These are phyloP conservation scores for Tarenaya hassleriana DNA, from an alignment of 345 rosid species.

Conservation along the genomic window DNA sequence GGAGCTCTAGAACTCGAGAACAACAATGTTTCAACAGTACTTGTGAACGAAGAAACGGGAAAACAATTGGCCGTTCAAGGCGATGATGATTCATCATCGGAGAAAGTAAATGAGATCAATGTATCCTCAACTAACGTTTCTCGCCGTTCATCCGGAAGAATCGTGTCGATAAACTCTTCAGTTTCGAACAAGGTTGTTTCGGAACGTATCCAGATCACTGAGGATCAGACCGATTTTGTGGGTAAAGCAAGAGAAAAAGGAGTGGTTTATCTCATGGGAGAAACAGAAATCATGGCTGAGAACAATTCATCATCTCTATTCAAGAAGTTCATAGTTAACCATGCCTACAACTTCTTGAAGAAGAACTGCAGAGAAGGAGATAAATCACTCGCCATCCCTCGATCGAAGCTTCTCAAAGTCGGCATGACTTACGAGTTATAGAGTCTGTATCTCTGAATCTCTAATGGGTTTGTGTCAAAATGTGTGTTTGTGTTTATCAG, in stretches of 20 bases:
- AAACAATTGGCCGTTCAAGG: no score
- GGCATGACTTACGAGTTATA: no score
- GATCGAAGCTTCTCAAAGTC: no score
- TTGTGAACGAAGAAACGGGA: conserved; percentile 33
- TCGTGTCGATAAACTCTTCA: conserved; percentile 24
- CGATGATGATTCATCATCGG: no score
- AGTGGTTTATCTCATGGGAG: conserved; percentile 51
- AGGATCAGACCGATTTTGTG: conserved; percentile 50
- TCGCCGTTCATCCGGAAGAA: conserved; percentile 38
- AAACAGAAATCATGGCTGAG: no score
- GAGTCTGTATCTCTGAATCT: no score
- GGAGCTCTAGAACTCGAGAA: conserved; percentile 17
- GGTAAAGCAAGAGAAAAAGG: conserved; percentile 56
- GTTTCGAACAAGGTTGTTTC: conserved; percentile 25
- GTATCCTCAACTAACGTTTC: conserved; percentile 19
- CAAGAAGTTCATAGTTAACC: no score
- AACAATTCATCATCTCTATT: no score
- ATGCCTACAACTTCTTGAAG: conserved; percentile 47
- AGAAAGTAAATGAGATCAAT: conserved; percentile 14
- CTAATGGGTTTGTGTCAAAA: no score
- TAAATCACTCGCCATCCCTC: conserved; percentile 53
- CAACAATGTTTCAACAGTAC: conserved; percentile 4
- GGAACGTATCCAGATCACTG: conserved; percentile 21
- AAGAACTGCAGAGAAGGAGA: conserved; percentile 58
- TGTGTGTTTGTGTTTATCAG: no score